A percentile compares a stretch with the other conserved stretches of the same genome.
These are phyloP conservation scores for Solanum phureja DNA, from an alignment of 257 asterid genomes.

Conservation along the genomic window DNA sequence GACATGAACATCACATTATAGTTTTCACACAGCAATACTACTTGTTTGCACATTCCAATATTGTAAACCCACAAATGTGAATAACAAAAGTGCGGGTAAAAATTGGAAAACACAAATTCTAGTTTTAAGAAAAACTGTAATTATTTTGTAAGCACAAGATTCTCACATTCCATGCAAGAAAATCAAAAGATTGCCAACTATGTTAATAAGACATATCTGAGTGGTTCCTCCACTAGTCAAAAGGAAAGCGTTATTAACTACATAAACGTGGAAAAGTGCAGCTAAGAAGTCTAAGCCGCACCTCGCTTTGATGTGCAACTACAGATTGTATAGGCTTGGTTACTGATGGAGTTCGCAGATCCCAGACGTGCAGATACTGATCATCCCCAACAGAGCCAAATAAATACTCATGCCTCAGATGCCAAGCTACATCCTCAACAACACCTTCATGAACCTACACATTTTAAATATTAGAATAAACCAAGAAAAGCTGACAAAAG, in stretches of 20 bases:
- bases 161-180: background rate
- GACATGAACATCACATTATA: background rate
- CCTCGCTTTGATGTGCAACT: constrained; percentile 96
- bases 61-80: background rate
- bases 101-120: background rate
- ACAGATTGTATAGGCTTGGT: constrained; percentile 86
- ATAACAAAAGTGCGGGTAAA: background rate
- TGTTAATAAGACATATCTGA: background rate
- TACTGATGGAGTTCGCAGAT: constrained; percentile 57
- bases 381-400: constrained; percentile 99
- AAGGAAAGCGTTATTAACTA: background rate
- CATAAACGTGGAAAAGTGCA: background rate
- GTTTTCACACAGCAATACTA: background rate
- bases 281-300: constrained; percentile 1
- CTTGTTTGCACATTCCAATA: background rate
- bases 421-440: constrained; percentile 98
- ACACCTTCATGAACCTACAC: constrained; percentile 85
- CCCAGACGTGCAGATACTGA: constrained; percentile 76
- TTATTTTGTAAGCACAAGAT: background rate
- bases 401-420: constrained; percentile 82
- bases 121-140: background rate
- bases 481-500: background rate
- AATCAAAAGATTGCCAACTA: background rate
- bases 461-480: background rate
- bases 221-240: background rate